Evolutionary conservation across 208 protist species (phyloP).

Genomic region (Leptomonas pyrrhocoris): DNA sequence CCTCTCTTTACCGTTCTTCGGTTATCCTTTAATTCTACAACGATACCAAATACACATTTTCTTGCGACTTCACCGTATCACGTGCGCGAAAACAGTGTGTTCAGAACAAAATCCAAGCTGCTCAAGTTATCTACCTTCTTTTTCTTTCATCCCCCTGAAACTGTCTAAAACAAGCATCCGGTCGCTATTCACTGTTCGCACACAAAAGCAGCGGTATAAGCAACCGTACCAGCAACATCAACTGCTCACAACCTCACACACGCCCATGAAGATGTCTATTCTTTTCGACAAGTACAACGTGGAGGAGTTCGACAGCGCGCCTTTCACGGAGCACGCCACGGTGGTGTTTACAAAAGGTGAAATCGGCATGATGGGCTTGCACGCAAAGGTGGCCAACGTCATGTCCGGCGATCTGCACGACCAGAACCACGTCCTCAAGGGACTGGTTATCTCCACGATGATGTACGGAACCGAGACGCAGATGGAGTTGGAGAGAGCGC

Average conservation of each 20-base stretch:
- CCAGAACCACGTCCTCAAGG: conserved; percentile 35
- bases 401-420: conserved; percentile 40
- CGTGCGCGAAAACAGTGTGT: no score
- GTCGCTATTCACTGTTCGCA: no score
- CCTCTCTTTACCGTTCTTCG: no score
- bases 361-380: conserved; percentile 11
- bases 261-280: conserved; percentile 14
- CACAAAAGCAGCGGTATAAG: no score
- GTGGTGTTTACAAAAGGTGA: conserved; percentile 16
- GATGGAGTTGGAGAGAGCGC: conserved; percentile 39
- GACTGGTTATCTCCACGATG: conserved; percentile 47
- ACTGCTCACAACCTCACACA: neutral
- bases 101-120: no score
- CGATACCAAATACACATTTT: conserved; percentile 10
- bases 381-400: conserved; percentile 37
- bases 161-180: no score
- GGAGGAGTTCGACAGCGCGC: conserved; percentile 29
- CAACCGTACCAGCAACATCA: no score
- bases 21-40: no score
- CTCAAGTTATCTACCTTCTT: no score
- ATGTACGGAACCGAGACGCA: conserved; percentile 30
- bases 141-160: no score
- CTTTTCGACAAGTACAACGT: conserved; percentile 42
- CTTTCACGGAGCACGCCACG: conserved; percentile 10
- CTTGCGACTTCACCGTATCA: no score